Evolutionary conservation across 2,329 filamentous ascomycete species (phyloP).

Genomic region (Fusarium goolgardi): DNA sequence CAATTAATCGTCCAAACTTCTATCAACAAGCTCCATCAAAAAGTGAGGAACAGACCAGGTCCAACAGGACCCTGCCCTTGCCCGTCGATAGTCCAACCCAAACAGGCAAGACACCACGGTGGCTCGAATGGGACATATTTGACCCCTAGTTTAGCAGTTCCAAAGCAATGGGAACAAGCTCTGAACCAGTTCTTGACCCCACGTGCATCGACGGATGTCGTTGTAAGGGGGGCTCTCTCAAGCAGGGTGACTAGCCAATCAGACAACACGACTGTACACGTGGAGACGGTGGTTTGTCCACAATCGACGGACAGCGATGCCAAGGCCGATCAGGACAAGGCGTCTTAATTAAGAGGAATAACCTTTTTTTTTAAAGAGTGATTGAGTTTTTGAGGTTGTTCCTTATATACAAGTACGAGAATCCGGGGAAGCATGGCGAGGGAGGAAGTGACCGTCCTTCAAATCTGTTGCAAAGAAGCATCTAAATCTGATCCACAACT

Average conservation of each 20-base stretch:
- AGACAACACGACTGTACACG: conserved; percentile 14
- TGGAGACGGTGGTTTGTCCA: conserved; percentile 32
- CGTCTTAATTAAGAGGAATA: neutral
- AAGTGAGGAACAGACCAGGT: neutral
- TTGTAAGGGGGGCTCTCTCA: conserved; percentile 27
- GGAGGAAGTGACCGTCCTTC: neutral
- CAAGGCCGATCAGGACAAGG: conserved; percentile 26
- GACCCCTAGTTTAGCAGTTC: too few species aligned
- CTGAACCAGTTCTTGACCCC: conserved; percentile 7
- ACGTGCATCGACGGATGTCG: conserved; percentile 34
- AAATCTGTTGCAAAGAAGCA: rapidly evolving
- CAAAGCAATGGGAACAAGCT: neutral
- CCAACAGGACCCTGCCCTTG: neutral
- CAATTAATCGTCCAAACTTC: neutral
- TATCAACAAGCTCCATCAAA: neutral
- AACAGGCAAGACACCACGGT: neutral
- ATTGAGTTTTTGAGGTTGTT: neutral
- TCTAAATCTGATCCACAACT: neutral
- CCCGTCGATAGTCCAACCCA: neutral
- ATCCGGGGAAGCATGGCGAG: neutral
- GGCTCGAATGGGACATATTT: neutral
- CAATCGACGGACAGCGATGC: conserved; percentile 22
- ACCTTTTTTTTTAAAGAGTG: neutral
- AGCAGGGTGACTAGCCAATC: conserved; percentile 10
- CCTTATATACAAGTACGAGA: neutral